Evolutionary conservation across 169 alveolate species (phyloP).

Genomic region (Plasmodium fragile): DNA sequence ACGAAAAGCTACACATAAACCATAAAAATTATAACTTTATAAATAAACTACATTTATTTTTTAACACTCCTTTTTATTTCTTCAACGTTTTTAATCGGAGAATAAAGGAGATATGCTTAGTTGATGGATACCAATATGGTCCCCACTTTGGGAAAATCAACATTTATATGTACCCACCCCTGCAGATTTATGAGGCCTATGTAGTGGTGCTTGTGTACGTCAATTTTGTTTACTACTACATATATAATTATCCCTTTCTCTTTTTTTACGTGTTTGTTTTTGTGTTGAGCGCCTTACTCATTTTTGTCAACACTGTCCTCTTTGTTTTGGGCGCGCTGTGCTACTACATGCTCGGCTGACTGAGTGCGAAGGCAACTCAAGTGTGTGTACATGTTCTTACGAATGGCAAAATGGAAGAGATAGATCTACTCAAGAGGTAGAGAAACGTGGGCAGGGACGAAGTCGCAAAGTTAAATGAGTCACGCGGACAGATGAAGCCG

Average conservation of each 20-base stretch:
- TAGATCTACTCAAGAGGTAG: not conserved
- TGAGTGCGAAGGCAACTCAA: not conserved
- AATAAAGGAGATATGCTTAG: slow-evolving; percentile 20
- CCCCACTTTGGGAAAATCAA: slow-evolving; percentile 14
- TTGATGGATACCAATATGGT: slow-evolving; percentile 24
- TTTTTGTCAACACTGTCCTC: slow-evolving; percentile 31
- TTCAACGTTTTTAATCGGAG: slow-evolving; percentile 30
- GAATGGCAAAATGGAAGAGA: not conserved
- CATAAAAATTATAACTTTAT: slow-evolving; percentile 47
- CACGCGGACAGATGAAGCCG: not conserved
- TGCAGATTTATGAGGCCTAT: slow-evolving; percentile 50
- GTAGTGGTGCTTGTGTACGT: slow-evolving; percentile 34
- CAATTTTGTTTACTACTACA: slow-evolving; percentile 55
- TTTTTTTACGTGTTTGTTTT: slow-evolving; percentile 60
- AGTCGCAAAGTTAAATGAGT: not conserved
- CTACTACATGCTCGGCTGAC: not conserved
- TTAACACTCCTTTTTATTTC: slow-evolving; percentile 59
- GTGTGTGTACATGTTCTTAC: not conserved
- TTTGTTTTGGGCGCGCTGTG: slow-evolving; percentile 5
- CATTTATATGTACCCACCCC: slow-evolving; percentile 46
- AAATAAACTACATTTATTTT: slow-evolving; percentile 62
- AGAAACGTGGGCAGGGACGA: not conserved
- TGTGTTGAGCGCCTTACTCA: slow-evolving; percentile 14
- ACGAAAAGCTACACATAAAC: slow-evolving; percentile 48
- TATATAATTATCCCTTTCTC: slow-evolving; percentile 56